These are phyloP conservation scores for Trametes villosa DNA, from an alignment of 768 basidiomycete species.

Conservation along the genomic window DNA sequence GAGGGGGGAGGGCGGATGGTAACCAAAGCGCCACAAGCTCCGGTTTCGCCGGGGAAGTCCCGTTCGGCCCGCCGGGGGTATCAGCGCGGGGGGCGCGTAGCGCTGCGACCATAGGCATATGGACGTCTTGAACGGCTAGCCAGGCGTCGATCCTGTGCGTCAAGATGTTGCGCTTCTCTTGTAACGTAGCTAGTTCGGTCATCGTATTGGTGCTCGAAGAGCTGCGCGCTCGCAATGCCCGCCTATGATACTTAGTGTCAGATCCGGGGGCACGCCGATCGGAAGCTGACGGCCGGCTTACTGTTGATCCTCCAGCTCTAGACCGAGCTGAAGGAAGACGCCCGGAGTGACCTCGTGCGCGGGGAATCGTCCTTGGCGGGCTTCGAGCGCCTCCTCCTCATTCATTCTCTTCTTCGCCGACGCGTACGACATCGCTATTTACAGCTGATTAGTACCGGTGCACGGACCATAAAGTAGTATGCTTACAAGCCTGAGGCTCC, in stretches of 20 bases:
- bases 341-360: conserved; percentile 23
- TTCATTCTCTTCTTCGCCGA: conserved; percentile 10
- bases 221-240: not conserved
- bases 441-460: not conserved
- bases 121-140: conserved; percentile 16
- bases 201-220: not conserved
- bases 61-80: not conserved
- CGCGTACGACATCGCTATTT: not conserved
- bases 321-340: conserved; percentile 23
- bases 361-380: not conserved
- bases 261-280: too few relatives aligned
- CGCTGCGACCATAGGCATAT: conserved; percentile 19
- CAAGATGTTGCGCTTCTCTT: conserved; percentile 14
- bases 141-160: conserved; percentile 12
- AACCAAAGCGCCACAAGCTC: conserved; percentile 3
- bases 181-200: not conserved
- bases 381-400: not conserved
- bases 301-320: conserved; percentile 34
- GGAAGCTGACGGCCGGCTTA: conserved; percentile 11
- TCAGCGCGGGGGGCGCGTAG: not conserved
- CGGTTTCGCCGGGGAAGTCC: not conserved
- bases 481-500: conserved; percentile 16
- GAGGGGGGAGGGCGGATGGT: conserved; percentile 12
- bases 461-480: too few relatives aligned
- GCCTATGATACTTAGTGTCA: not conserved